Evolutionary conservation across 495 filamentous ascomycete species (phyloP).

Genomic region (Aspergillus sclerotioniger): DNA sequence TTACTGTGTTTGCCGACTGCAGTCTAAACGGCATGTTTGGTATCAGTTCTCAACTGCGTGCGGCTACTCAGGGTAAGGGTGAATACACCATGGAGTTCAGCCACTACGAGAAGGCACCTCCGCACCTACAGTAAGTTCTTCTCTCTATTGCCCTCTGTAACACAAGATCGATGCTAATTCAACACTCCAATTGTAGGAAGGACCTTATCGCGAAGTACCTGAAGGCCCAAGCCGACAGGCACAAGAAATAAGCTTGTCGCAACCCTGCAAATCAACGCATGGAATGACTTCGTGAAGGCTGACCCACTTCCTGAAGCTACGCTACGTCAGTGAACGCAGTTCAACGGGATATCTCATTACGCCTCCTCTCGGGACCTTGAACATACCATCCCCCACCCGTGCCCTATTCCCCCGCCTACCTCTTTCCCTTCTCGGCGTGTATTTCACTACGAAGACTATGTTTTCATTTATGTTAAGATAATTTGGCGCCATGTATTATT

Average conservation of each 20-base stretch:
- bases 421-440: conserved; percentile 15
- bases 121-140: conserved; percentile 78
- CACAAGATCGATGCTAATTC: background rate
- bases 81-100: conserved; percentile 99
- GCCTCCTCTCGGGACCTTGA: background rate
- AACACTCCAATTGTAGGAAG: conserved; percentile 51
- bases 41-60: conserved; percentile 84
- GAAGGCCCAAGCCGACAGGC: conserved; percentile 76
- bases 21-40: conserved; percentile 96
- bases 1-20: conserved; percentile 91
- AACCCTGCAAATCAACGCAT: background rate
- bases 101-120: conserved; percentile 84
- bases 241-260: conserved; percentile 55
- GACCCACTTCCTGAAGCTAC: background rate
- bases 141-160: background rate
- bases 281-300: background rate
- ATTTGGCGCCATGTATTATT: conserved; percentile 26
- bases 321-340: background rate
- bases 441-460: conserved; percentile 14
- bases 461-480: conserved; percentile 7
- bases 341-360: background rate
- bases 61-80: conserved; percentile 96
- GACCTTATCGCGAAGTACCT: conserved; percentile 85
- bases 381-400: background rate
- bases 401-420: conserved; percentile 7